phyloP scores from a whole-genome alignment of 2,329 filamentous ascomycete genomes.

The Claviceps humidiphila region DNA sequence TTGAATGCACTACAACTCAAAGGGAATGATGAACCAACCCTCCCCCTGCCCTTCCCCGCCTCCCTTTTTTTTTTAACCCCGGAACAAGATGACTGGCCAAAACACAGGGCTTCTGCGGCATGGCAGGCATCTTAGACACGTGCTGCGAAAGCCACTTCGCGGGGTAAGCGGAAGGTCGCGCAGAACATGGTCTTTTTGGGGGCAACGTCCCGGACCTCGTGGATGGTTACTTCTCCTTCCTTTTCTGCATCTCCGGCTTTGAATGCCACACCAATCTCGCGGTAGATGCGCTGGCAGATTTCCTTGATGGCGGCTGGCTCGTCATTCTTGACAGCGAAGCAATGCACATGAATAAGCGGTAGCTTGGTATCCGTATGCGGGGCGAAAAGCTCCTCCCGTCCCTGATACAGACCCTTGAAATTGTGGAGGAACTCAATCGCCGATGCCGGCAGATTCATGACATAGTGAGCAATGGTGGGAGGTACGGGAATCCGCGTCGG shows the following conservation, averaged over 20 bases:
- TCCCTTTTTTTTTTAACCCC: no score
- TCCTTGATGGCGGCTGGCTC: conserved; percentile 51
- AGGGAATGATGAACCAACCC: background rate
- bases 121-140: conserved; percentile 8
- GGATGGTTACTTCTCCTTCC: conserved; percentile 39
- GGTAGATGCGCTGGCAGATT: conserved; percentile 27
- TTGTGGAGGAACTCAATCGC: conserved; percentile 68
- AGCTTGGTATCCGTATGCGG: conserved; percentile 47
- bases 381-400: conserved; percentile 50
- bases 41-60: background rate
- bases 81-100: background rate
- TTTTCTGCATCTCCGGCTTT: conserved; percentile 31
- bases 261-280: conserved; percentile 27
- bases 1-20: no score
- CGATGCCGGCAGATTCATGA: conserved; percentile 92
- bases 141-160: conserved; percentile 63
- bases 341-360: conserved; percentile 86
- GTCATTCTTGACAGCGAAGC: conserved; percentile 74
- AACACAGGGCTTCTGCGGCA: background rate
- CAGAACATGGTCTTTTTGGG: conserved; percentile 97
- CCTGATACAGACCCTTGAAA: conserved; percentile 62
- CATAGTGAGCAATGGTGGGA: conserved; percentile 74
- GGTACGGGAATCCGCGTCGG: conserved; percentile 44
- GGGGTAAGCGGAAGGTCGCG: conserved; percentile 76
- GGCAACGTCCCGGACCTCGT: conserved; percentile 73